Evolutionary conservation across 2,329 filamentous ascomycete species (phyloP).

Genomic region (Phyllosticta citribraziliensis): DNA sequence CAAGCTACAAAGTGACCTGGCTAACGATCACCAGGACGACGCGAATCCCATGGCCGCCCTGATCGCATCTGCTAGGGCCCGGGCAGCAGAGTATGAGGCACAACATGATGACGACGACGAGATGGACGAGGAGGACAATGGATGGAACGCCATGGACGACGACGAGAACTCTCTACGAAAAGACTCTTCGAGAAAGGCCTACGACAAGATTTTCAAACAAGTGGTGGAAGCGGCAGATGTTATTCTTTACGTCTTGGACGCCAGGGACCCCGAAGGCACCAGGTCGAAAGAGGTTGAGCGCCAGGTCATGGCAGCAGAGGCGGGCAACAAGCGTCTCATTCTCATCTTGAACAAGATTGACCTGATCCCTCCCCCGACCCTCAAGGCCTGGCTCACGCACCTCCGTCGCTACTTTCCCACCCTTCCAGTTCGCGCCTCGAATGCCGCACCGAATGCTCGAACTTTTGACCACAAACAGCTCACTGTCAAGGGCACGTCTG

Average conservation of each 20-base stretch:
- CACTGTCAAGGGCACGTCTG: slow-evolving; percentile 75
- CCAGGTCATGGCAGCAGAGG: slow-evolving; percentile 78
- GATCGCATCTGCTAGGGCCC: slow-evolving; percentile 69
- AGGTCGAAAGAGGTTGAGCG: slow-evolving; percentile 85
- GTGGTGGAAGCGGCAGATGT: slow-evolving; percentile 85
- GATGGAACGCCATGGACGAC: slow-evolving; percentile 38
- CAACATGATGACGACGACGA: slow-evolving; percentile 52
- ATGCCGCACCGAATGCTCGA: slow-evolving; percentile 72
- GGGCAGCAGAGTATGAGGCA: slow-evolving; percentile 65
- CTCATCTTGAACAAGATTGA: slow-evolving; percentile 95
- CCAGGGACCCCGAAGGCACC: slow-evolving; percentile 82
- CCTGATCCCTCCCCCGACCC: slow-evolving; percentile 68
- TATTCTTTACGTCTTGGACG: slow-evolving; percentile 85
- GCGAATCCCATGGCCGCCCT: slow-evolving; percentile 89
- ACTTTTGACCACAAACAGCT: slow-evolving; percentile 88
- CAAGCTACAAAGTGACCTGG: background rate
- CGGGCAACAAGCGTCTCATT: slow-evolving; percentile 76
- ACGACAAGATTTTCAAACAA: slow-evolving; percentile 93
- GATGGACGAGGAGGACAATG: slow-evolving; percentile 46
- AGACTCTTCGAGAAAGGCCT: slow-evolving; percentile 70
- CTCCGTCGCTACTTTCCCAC: slow-evolving; percentile 86
- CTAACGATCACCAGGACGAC: slow-evolving; percentile 39
- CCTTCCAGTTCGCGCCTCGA: slow-evolving; percentile 75
- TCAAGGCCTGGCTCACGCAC: slow-evolving; percentile 76
- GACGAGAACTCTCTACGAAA: slow-evolving; percentile 34